phyloP scores from a whole-genome alignment of 164 flowering plant genomes.

The Protea cynaroides region DNA sequence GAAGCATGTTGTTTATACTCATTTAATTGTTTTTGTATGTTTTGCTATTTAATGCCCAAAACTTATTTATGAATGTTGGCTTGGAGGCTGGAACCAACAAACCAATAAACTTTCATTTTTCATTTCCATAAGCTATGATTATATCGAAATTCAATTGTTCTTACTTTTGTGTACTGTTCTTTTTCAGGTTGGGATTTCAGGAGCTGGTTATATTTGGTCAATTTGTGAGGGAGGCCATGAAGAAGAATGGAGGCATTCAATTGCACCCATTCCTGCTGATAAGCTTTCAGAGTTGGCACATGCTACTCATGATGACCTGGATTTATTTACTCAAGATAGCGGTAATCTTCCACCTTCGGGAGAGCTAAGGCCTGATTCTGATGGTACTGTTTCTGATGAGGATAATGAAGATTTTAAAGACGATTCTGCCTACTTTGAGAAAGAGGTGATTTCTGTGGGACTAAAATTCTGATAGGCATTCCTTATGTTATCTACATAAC shows the following conservation, averaged over 20 bases:
- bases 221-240: conserved; percentile 67
- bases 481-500: background rate
- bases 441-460: conserved; percentile 48
- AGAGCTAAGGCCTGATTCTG: conserved; percentile 45
- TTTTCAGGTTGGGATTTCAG: conserved; percentile 75
- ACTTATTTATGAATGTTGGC: no score
- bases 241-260: conserved; percentile 94
- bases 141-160: background rate
- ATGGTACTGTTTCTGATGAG: conserved; percentile 42
- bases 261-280: conserved; percentile 82
- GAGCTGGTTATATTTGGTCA: conserved; percentile 83
- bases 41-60: no score
- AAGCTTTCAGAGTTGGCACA: conserved; percentile 45
- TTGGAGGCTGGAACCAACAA: no score
- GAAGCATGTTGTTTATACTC: no score
- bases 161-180: background rate
- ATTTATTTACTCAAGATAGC: conserved; percentile 36
- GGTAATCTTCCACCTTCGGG: conserved; percentile 52
- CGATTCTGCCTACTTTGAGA: conserved; percentile 61
- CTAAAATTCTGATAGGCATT: conserved; percentile 1
- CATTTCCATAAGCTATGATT: background rate
- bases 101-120: background rate
- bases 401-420: conserved; percentile 44
- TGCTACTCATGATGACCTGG: conserved; percentile 41
- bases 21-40: no score